phyloP scores from a whole-genome alignment of 176 grass and related monocot genomes.

The Saccharum officinarum region DNA sequence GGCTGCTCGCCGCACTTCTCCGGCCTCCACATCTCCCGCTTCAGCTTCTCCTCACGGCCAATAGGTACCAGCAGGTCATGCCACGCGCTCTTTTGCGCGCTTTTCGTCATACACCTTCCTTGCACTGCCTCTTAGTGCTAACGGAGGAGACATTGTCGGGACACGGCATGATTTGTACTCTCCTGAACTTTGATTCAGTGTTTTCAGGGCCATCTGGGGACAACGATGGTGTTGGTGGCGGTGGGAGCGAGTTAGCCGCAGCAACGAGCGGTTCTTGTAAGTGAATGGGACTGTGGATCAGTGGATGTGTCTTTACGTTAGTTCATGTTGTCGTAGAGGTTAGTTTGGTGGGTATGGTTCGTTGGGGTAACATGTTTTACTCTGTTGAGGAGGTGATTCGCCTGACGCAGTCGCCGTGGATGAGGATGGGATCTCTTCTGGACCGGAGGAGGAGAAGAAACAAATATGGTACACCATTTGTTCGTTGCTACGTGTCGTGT shows the following conservation, averaged over 20 bases:
- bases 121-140: not conserved
- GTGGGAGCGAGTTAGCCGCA: not conserved
- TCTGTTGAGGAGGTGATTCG: slow-evolving; percentile 11
- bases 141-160: not conserved
- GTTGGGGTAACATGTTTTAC: not conserved
- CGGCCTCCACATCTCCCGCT: slow-evolving; percentile 60
- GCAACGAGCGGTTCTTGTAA: slow-evolving; percentile 1
- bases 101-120: slow-evolving; percentile 50
- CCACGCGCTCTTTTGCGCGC: not conserved
- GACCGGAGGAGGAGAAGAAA: slow-evolving; percentile 47
- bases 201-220: not conserved
- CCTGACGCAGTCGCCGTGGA: slow-evolving; percentile 46
- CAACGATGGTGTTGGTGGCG: not conserved
- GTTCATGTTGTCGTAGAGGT: not conserved
- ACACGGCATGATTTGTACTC: not conserved
- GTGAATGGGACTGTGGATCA: not conserved
- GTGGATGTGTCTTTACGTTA: slow-evolving; percentile 2
- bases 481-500: not conserved
- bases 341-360: not conserved
- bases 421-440: slow-evolving; percentile 81
- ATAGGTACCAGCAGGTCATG: not conserved
- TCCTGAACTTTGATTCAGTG: not conserved
- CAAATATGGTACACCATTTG: slow-evolving; percentile 8
- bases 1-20: slow-evolving; percentile 60
- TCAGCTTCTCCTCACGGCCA: slow-evolving; percentile 61